Percentiles rank a stretch among this genome's conserved stretches.
Evolutionary conservation across 305 asterid species (phyloP).

Genomic region (Petunia hybrid): DNA sequence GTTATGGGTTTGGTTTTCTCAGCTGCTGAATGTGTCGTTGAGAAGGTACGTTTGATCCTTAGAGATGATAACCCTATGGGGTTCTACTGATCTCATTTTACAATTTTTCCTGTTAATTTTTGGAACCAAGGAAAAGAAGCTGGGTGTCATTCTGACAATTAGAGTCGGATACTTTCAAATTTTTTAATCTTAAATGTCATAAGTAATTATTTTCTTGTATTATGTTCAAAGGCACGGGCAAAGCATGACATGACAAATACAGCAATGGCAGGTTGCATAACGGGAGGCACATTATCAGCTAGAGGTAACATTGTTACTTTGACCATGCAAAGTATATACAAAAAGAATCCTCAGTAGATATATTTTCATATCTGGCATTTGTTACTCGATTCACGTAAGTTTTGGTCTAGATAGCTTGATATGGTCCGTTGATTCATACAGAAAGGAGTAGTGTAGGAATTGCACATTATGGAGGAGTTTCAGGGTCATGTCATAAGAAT

Average conservation of each 20-base stretch:
- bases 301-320: conserved; percentile 56
- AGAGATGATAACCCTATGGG: neutral
- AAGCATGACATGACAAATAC: conserved; percentile 90
- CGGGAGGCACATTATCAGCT: conserved; percentile 91
- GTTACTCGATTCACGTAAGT: neutral
- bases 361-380: neutral
- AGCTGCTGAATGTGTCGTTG: conserved; percentile 81
- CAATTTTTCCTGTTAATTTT: conserved; percentile 15
- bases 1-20: conserved; percentile 91
- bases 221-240: conserved; percentile 77
- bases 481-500: neutral
- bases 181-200: neutral
- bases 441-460: neutral
- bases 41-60: conserved; percentile 56
- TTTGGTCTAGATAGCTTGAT: neutral
- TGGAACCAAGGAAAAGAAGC: neutral
- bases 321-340: neutral
- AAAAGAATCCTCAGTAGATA: neutral
- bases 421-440: neutral
- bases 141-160: conserved; percentile 1
- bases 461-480: neutral
- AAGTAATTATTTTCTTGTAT: conserved; percentile 33
- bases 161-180: neutral
- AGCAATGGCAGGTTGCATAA: conserved; percentile 88
- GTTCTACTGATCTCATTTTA: neutral